Conservation (phyloP, 345 rosid genomes). For the Theobroma cacao region DNA sequence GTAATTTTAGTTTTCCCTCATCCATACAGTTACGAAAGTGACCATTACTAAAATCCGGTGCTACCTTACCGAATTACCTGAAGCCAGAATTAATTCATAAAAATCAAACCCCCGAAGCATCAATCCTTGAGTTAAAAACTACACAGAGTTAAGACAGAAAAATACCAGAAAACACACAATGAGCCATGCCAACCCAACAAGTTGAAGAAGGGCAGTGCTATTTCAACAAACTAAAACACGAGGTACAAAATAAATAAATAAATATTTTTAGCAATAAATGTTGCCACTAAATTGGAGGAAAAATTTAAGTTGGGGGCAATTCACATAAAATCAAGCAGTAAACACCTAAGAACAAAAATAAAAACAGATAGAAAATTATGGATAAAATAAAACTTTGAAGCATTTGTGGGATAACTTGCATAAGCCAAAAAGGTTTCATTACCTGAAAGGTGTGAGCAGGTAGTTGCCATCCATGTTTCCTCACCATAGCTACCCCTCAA, state of each 20-base stretch:
- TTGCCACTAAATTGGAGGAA: background rate
- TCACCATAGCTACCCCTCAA: slow-evolving; percentile 56
- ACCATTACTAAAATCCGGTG: background rate
- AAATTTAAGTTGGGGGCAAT: background rate
- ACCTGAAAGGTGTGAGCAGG: slow-evolving; percentile 98
- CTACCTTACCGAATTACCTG: background rate
- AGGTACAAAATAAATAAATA: background rate
- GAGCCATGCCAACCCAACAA: background rate
- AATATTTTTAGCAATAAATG: background rate
- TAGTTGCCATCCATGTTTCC: slow-evolving; percentile 98
- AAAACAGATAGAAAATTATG: background rate
- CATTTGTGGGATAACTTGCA: background rate
- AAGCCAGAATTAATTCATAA: background rate
- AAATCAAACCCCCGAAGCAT: background rate
- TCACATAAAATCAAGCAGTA: background rate
- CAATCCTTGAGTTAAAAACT: background rate
- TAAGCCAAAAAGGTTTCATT: background rate
- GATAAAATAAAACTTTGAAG: background rate
- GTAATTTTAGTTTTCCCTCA: background rate
- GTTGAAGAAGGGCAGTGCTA: background rate
- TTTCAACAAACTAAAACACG: background rate
- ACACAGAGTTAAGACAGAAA: background rate
- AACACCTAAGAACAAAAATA: background rate
- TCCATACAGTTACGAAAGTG: background rate
- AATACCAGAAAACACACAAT: background rate